These are phyloP conservation scores for Yamadazyma buinensis DNA, from an alignment of 1,139 yeast species.

Conservation along the genomic window DNA sequence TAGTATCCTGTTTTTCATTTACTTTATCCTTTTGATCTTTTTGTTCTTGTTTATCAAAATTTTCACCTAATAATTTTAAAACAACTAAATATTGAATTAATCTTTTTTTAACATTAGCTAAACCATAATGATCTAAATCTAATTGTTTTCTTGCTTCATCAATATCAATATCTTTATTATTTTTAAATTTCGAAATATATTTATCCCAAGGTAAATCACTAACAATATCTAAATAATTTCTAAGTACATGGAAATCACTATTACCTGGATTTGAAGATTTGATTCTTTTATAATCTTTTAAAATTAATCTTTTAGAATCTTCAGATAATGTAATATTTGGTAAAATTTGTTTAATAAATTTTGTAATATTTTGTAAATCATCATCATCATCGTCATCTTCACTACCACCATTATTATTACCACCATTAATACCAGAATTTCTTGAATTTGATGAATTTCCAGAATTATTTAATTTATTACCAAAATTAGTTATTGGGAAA, in stretches of 20 bases:
- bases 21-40: slow-evolving; percentile 36
- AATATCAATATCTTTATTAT: slow-evolving; percentile 50
- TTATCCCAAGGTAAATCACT: slow-evolving; percentile 65
- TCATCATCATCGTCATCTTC: slow-evolving; percentile 44
- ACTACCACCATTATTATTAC: slow-evolving; percentile 34
- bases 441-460: slow-evolving; percentile 7
- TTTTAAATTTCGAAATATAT: slow-evolving; percentile 33
- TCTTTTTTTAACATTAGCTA: slow-evolving; percentile 76
- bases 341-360: slow-evolving; percentile 46
- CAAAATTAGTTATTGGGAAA: background rate
- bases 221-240: slow-evolving; percentile 68
- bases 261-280: slow-evolving; percentile 62
- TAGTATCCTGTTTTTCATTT: slow-evolving; percentile 27
- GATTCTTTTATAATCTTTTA: slow-evolving; percentile 63
- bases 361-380: slow-evolving; percentile 41
- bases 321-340: slow-evolving; percentile 32
- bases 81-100: slow-evolving; percentile 81
- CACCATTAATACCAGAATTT: slow-evolving; percentile 18
- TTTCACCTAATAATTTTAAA: slow-evolving; percentile 54
- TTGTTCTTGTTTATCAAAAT: slow-evolving; percentile 28
- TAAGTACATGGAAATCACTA: slow-evolving; percentile 70
- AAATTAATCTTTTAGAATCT: slow-evolving; percentile 56
- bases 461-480: background rate
- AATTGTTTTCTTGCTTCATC: slow-evolving; percentile 54
- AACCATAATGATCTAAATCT: slow-evolving; percentile 81